Base-by-base conservation (phyloP, 768 basidiomycete genomes). In the Termitomyces heimii region DNA sequence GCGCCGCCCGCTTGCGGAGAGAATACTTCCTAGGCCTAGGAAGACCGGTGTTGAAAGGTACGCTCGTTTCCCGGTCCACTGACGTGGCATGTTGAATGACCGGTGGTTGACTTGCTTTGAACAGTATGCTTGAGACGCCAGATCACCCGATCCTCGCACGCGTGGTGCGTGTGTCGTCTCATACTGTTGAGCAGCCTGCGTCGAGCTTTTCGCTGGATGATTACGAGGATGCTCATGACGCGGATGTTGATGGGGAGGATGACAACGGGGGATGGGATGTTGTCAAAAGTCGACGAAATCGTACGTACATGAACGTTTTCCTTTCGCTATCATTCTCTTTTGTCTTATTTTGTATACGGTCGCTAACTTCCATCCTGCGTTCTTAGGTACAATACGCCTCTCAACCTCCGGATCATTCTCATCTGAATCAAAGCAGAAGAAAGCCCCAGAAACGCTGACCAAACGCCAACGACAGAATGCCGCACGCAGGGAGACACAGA, bases 191-290 rank as follows among this genome's bases (percentile, higher is more conserved):
- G 54, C 74, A 76, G 42, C 85, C 87, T 16, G 83, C 81, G 8
- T 69, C 75, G 6, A 88, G 88, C 0, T 87, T 86, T 67, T 82
- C 86, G 0, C 89, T 86, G 89, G 84, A 72, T 0, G 88, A 91
- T 72, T 90, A 90, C 64, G 89, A 90, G 56, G 86, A 89, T 52
- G 82, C 82, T 22, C 77, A 80, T 51, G 65, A 65, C 18, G 71
- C 61, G 34, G 67, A 70, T 39, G 77, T 71, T 12, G 77, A 75
- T n/a, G 78, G 78, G 49, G 84, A 84, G 44, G 83, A 81, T 5
- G 86, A 84, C 57, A 89, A 89, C 54, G 89, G 86, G 51, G 87
- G 84, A 2, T 92, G 90, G 92, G 88, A 83, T 24, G 81, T 90
- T 43, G 89, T 93, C 62, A 81, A 76, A 70, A 82, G 82, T 62